A percentile compares a stretch with the other conserved stretches of the same genome.
Conservation (phyloP, 768 basidiomycete genomes). For the Hirschioporus abietinus region DNA sequence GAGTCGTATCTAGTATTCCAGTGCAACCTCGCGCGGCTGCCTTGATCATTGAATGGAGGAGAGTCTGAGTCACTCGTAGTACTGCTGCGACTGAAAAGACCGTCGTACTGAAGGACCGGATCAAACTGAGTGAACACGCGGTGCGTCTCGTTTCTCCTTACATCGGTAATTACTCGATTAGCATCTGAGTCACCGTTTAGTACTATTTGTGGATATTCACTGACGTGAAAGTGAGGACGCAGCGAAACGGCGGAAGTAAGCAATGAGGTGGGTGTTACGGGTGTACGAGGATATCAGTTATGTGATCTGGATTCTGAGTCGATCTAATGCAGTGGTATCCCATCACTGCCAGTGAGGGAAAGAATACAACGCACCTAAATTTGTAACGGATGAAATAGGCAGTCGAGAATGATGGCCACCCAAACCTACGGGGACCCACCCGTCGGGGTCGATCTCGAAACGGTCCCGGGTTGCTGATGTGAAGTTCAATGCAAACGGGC, state of each 20-base stretch:
- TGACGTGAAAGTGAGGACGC: neutral
- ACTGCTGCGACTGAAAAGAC: neutral
- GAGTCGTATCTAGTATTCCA: neutral
- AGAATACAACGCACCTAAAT: neutral
- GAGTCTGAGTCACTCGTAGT: neutral
- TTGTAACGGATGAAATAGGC: neutral
- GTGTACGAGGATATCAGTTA: neutral
- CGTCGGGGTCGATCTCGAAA: neutral
- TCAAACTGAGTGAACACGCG: neutral
- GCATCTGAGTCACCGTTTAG: neutral
- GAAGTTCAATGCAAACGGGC: constrained; percentile 19
- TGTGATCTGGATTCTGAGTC: neutral
- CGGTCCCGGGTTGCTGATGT: neutral
- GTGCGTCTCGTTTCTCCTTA: neutral
- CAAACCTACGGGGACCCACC: neutral
- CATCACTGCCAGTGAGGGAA: neutral
- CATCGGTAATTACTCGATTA: neutral
- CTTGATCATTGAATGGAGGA: neutral
- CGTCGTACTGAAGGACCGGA: neutral
- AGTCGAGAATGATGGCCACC: neutral
- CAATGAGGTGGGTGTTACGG: neutral
- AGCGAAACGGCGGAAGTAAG: neutral
- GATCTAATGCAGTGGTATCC: neutral
- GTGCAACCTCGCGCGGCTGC: neutral
- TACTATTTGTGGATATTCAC: neutral